phyloP scores from a whole-genome alignment of 2,329 filamentous ascomycete genomes.

The Aspergillus proliferans region DNA sequence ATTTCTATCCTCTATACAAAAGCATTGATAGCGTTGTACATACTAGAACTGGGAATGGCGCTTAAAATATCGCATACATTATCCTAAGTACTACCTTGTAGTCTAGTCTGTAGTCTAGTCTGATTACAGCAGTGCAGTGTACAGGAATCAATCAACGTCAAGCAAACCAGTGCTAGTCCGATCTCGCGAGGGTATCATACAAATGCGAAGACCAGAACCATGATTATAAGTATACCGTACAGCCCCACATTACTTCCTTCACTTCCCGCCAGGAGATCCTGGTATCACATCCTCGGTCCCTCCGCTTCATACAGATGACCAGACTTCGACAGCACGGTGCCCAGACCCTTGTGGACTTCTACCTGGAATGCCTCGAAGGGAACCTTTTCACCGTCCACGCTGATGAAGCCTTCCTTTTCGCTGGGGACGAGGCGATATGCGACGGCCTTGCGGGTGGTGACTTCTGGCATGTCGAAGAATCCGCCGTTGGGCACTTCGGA shows the following conservation, averaged over 20 bases:
- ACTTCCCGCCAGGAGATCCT: no score
- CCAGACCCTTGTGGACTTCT: constrained; percentile 76
- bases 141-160: constrained; percentile 1
- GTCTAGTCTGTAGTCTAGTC: no score
- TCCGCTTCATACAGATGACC: constrained; percentile 63
- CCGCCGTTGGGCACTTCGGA: constrained; percentile 63
- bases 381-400: constrained; percentile 83
- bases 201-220: constrained; percentile 15
- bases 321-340: constrained; percentile 73
- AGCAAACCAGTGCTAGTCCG: constrained; percentile 11
- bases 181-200: constrained; percentile 29
- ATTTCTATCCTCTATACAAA: constrained; percentile 32
- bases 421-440: constrained; percentile 80
- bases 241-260: no score
- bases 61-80: no score
- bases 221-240: constrained; percentile 4
- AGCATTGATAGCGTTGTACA: constrained; percentile 1
- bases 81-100: no score
- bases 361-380: constrained; percentile 87
- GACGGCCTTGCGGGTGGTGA: constrained; percentile 77
- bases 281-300: constrained; percentile 19
- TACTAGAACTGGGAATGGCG: background rate
- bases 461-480: constrained; percentile 72
- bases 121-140: background rate
- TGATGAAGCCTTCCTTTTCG: constrained; percentile 72